Evolutionary conservation across 495 filamentous ascomycete genomes (phyloP).

Genomic region (Neurospora cerealis): DNA sequence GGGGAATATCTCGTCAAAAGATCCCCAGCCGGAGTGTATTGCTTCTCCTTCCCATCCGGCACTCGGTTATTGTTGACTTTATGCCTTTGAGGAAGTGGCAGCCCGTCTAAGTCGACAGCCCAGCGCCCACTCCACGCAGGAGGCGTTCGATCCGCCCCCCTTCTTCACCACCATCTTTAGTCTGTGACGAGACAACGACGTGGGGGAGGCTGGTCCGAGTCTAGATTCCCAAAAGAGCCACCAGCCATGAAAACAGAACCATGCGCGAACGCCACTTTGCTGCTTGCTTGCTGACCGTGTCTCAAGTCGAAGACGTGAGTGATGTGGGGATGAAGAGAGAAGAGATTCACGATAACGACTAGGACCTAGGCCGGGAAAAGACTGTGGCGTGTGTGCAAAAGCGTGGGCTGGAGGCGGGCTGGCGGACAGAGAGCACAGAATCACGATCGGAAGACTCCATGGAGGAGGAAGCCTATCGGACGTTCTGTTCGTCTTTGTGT

Average conservation of each 20-base stretch:
- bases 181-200: background rate
- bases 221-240: background rate
- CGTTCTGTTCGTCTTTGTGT: background rate
- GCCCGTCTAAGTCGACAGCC: background rate
- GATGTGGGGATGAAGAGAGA: background rate
- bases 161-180: background rate
- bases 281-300: background rate
- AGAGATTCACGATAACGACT: background rate
- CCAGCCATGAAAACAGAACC: background rate
- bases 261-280: background rate
- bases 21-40: background rate
- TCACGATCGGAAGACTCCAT: constrained; percentile 3
- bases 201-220: background rate
- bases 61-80: background rate
- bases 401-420: background rate
- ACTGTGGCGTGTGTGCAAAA: background rate
- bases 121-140: background rate
- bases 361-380: background rate
- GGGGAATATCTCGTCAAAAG: background rate
- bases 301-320: background rate
- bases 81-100: background rate
- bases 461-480: background rate
- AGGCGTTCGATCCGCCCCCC: background rate
- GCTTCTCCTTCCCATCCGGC: background rate
- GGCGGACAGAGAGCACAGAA: constrained; percentile 1